Evolutionary conservation across 345 rosid genomes (phyloP), one percentile per base, ranked within the genome.

Genomic region (Citrus unshiu): DNA sequence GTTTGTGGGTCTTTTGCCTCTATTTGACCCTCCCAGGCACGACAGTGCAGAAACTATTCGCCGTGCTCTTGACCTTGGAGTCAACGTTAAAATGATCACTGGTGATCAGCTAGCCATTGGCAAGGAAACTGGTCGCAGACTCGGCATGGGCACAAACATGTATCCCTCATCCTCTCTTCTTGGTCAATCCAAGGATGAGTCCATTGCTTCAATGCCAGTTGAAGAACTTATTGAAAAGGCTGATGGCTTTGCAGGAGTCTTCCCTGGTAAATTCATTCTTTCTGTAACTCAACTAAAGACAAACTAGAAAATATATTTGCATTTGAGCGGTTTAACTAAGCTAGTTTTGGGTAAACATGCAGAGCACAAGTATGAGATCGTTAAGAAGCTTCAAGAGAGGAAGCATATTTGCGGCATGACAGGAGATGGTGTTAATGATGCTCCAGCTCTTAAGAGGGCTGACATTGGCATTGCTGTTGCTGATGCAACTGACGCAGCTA

Each of bases 21-120:
- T 96, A 66, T 94, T 94, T 37, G 98, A 96, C 56, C 99, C 98
- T 8, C 98, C 97, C 19, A 90, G 96, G 75, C 97, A 93, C 25
- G 98, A 93, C 68, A 92, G 96, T 80, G 94, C 96, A 0, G 93
- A 92, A 85, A 93, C 94, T 5, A 93, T 93, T 39, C 88, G 91
- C 54, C 78, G 93, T 16, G 95, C 98, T 19, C 93, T 93, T 69
- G 95, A 93, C 58, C 89, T 93, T 30, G 98, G 96, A 71, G 96
- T 92, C 80, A 93, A 86, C 62, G 95, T 93, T 35, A 93, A 90
- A 88, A 93, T 93, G 98, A 93, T 93, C 78, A 93, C 98, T 0
- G 98, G 96, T 73, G 98, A 93, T 51, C 95, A 93, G 82, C 95
- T 93, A 63, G 95, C 98, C 69, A 93, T 93, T 43, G 98, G 96